Base-by-base conservation (phyloP, 2,329 filamentous ascomycete genomes). In the Colletotrichum sp. region DNA sequence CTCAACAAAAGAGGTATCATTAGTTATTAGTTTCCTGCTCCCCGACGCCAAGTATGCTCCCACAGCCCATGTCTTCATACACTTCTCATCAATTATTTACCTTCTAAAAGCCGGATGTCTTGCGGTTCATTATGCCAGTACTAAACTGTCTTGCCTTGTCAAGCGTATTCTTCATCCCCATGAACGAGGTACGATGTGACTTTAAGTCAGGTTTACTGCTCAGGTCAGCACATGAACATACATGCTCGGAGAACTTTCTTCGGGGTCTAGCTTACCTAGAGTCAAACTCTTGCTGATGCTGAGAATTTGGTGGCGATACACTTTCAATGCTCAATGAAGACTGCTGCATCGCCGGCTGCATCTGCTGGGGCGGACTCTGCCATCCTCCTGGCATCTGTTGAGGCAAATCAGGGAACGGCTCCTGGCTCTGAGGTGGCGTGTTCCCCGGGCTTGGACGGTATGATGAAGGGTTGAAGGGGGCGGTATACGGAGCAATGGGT, bases 141-240 rank as follows among this genome's bases (percentile, higher is more conserved):
- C 75, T 76, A 10, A 76, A 75, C 34, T 76, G 75, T 32, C 59
- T 76, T 24, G 75, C 75, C 34, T 75, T 76, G 15, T 71, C 75
- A n/a, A 76, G 52, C 36, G 75, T 76, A 8, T 76, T 76, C 55
- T 76, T 76, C 75, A 76, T 76, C 6, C 75, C 75, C 66, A 76
- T 34, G 39, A 76, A 76, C 30, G 75, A 76, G 26, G 75, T 59
- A 24, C 75, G 75, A 34, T 71, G 59, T 13, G 71, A 60, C 16
- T 76, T 76, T 36, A 67, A n/a, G 22, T 76, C 75, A 22, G 71
- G 75, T 30, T 72, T 76, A n/a, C 22, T 15, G 18, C 34, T 28
- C 10, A 18, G 9, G 36, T 76, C 32, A 76, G 75, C 32, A 28
- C 22, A 8, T 9, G 18, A n/a, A 16, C 18, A 16, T 26, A 13